A percentile compares a stretch with the other conserved stretches of the same genome.
Evolutionary conservation across 495 filamentous ascomycete genomes (phyloP).

Genomic region (Penicillium egyptiacum): DNA sequence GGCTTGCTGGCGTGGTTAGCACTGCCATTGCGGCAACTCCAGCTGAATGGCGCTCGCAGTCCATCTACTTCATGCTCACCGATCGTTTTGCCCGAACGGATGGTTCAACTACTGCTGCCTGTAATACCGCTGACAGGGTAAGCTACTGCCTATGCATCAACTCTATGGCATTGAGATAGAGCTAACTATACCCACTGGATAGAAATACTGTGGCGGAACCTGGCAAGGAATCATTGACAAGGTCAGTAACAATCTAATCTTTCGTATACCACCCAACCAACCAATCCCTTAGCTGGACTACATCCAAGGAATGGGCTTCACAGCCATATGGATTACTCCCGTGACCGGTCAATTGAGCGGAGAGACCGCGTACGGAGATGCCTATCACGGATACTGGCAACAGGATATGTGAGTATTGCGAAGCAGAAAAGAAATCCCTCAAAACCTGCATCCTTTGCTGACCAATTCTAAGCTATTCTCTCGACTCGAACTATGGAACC

Average conservation of each 20-base stretch:
- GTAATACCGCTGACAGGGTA: slow-evolving; percentile 46
- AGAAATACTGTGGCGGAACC: slow-evolving; percentile 72
- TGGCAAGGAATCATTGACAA: slow-evolving; percentile 71
- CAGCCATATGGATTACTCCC: slow-evolving; percentile 81
- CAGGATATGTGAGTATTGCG: slow-evolving; percentile 52
- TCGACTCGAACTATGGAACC: slow-evolving; percentile 68
- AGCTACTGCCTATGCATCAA: not conserved
- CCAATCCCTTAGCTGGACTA: slow-evolving; percentile 39
- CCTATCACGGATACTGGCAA: slow-evolving; percentile 80
- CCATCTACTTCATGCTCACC: slow-evolving; percentile 74
- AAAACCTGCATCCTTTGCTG: not conserved
- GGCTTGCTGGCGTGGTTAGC: slow-evolving; percentile 24
- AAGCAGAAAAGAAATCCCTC: no score
- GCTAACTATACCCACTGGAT: not conserved
- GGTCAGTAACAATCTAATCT: slow-evolving; percentile 31
- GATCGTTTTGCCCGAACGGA: slow-evolving; percentile 73
- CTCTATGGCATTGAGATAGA: not conserved
- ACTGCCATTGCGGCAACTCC: slow-evolving; percentile 41
- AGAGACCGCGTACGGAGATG: slow-evolving; percentile 50
- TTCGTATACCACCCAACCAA: slow-evolving; percentile 11
- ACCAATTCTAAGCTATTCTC: slow-evolving; percentile 38
- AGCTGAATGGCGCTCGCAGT: slow-evolving; percentile 60
- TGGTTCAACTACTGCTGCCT: slow-evolving; percentile 57
- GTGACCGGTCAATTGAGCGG: slow-evolving; percentile 61
- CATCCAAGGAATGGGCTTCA: slow-evolving; percentile 76